Evolutionary conservation across 1,284 basidiomycete species (phyloP), one percentile per base, ranked within the genome.

Genomic region (Sporisorium sorghi): DNA sequence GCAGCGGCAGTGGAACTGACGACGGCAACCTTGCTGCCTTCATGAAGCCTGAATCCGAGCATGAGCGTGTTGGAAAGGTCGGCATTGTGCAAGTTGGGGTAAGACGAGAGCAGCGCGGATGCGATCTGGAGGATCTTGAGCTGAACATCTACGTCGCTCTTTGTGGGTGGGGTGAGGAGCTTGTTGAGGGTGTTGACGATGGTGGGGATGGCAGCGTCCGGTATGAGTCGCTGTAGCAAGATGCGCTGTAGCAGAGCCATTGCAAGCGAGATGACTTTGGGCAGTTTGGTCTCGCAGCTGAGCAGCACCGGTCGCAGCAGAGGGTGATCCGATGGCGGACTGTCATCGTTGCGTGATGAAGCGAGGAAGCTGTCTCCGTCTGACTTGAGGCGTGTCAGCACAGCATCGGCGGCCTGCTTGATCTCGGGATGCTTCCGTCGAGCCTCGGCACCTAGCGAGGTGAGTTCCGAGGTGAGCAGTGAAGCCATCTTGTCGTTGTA

Each of bases 1-100:
- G 97, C 96, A 0, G 95, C 95, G 0, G 96, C 97, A 1, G 96
- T 99, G 0, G 94, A 97, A 4, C 94, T 96, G 7, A 99, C 96
- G 30, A 98, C 96, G 0, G 92, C 92, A 24, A 97, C 97, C 66
- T 93, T 90, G 7, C 93, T 95, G 26, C 76, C 68, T 73, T 98
- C 95, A 85, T 97, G 95, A 24, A 98, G 87, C 84, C 90, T 93
- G 88, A 98, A 97, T 81, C 94, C 97, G 10, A 97, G 86, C 30
- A 97, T 87, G 0, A 99, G 88, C 0, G 93, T 92, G 15, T 61
- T 46, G 4, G 83, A 68, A 5, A 84, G 72, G 14, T 77, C 73
- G 24, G 66, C 64, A 48, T 73, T 72, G 44, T 83, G 81, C 11
- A 84, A 74, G 12, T 40, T 51, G 3, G 79, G 52, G 39, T 84